These are phyloP conservation scores for Linderniella brevidens DNA, from an alignment of 257 asterid species.

Conservation along the genomic window DNA sequence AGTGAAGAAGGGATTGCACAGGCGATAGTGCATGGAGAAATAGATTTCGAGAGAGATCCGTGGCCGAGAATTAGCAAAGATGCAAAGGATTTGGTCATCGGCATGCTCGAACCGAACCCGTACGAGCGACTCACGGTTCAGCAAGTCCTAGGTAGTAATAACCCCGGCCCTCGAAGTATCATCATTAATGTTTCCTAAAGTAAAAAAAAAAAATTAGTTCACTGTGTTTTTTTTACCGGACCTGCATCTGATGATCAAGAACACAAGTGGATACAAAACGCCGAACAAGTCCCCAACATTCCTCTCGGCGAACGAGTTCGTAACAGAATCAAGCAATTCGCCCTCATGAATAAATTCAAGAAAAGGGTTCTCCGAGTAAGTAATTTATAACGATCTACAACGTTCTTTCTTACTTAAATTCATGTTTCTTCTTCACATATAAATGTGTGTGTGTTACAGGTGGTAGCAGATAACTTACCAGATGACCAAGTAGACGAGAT, in stretches of 20 bases:
- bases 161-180: too few relatives aligned
- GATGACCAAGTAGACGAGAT: conserved; percentile 46
- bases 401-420: neutral
- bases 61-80: conserved; percentile 69
- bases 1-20: conserved; percentile 86
- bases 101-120: conserved; percentile 65
- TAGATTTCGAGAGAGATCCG: conserved; percentile 61
- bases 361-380: conserved; percentile 70
- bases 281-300: conserved; percentile 40
- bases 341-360: conserved; percentile 85
- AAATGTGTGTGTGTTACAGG: conserved; percentile 28
- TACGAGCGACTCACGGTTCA: conserved; percentile 39
- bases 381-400: neutral
- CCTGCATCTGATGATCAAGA: conserved; percentile 18
- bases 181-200: too few relatives aligned
- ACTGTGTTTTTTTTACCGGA: neutral
- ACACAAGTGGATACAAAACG: conserved; percentile 59
- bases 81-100: conserved; percentile 59
- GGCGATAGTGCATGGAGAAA: conserved; percentile 50
- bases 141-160: conserved; percentile 41
- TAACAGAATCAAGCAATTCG: conserved; percentile 63
- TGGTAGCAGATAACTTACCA: conserved; percentile 67
- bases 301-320: conserved; percentile 62
- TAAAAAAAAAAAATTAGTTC: neutral
- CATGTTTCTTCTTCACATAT: too few relatives aligned